phyloP scores from a whole-genome alignment of 768 basidiomycete genomes.

The Tylopilus plumbeoviolaceoides region DNA sequence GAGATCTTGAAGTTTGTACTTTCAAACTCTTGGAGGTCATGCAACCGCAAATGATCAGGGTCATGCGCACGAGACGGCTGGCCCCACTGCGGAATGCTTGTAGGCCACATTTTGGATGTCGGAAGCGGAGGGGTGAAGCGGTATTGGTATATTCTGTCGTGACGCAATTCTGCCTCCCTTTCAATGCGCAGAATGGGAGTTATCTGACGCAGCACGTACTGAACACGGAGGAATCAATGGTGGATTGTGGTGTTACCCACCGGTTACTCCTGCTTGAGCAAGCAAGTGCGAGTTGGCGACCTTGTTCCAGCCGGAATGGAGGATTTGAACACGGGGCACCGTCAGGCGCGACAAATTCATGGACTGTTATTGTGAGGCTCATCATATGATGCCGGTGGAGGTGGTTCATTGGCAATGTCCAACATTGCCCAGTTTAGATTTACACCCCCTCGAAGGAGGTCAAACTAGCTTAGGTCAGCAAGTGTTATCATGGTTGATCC shows the following conservation, averaged over 20 bases:
- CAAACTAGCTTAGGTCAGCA: not conserved
- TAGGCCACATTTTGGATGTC: not conserved
- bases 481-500: not conserved
- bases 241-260: constrained; percentile 21
- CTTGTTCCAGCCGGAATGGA: constrained; percentile 13
- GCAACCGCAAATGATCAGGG: constrained; percentile 35
- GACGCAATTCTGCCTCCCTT: constrained; percentile 12
- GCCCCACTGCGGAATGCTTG: constrained; percentile 38
- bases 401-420: not conserved
- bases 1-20: constrained; percentile 29
- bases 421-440: not conserved
- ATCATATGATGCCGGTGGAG: constrained; percentile 2
- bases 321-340: not conserved
- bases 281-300: constrained; percentile 18
- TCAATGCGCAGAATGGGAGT: constrained; percentile 1
- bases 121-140: constrained; percentile 15
- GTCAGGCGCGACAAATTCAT: constrained; percentile 16
- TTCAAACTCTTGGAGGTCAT: constrained; percentile 43
- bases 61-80: constrained; percentile 23
- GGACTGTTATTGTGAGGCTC: constrained; percentile 14
- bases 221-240: constrained; percentile 15
- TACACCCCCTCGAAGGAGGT: constrained; percentile 7
- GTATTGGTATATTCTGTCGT: constrained; percentile 23
- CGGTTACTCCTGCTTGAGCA: constrained; percentile 5
- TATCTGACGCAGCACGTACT: constrained; percentile 15